Conservation (phyloP, 2,329 filamentous ascomycete genomes). For the Pseudopithomyces maydicus region DNA sequence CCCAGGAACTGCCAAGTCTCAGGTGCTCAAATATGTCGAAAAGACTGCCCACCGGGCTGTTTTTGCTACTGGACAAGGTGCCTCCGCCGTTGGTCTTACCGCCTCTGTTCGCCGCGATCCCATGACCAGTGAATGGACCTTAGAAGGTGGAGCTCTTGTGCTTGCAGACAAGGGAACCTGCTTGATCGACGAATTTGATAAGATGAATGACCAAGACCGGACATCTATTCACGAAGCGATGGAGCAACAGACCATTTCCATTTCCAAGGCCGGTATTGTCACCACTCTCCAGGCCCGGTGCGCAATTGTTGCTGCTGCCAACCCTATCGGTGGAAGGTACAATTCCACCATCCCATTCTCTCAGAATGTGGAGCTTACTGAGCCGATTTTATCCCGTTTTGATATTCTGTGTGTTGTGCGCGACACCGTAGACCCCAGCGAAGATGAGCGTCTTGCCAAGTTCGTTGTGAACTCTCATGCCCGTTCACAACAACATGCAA, state of each 20-base stretch:
- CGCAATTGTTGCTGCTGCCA: conserved; percentile 94
- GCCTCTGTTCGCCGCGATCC: conserved; percentile 95
- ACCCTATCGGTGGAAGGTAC: conserved; percentile 94
- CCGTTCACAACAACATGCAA: conserved; percentile 74
- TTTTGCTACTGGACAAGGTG: conserved; percentile 96
- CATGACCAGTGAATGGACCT: conserved; percentile 93
- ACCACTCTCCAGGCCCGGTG: conserved; percentile 95
- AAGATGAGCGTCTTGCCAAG: conserved; percentile 90
- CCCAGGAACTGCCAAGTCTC: conserved; percentile 96
- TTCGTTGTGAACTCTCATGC: conserved; percentile 96
- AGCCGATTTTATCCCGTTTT: conserved; percentile 97
- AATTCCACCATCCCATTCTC: conserved; percentile 96
- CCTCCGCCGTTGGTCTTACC: conserved; percentile 95
- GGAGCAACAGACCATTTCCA: conserved; percentile 99
- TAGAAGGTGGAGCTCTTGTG: conserved; percentile 94
- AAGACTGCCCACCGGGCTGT: conserved; percentile 96
- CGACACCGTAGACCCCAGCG: conserved; percentile 88
- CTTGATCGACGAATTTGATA: conserved; percentile 98
- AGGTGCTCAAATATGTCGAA: conserved; percentile 96
- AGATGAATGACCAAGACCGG: conserved; percentile 99
- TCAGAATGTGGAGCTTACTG: conserved; percentile 93
- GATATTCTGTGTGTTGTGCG: conserved; percentile 96
- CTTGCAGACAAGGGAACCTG: conserved; percentile 94
- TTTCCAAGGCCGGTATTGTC: conserved; percentile 97
- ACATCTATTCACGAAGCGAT: conserved; percentile 99